Evolutionary conservation across 2,329 filamentous ascomycete genomes (phyloP).

Genomic region (Claviceps lovelessii): DNA sequence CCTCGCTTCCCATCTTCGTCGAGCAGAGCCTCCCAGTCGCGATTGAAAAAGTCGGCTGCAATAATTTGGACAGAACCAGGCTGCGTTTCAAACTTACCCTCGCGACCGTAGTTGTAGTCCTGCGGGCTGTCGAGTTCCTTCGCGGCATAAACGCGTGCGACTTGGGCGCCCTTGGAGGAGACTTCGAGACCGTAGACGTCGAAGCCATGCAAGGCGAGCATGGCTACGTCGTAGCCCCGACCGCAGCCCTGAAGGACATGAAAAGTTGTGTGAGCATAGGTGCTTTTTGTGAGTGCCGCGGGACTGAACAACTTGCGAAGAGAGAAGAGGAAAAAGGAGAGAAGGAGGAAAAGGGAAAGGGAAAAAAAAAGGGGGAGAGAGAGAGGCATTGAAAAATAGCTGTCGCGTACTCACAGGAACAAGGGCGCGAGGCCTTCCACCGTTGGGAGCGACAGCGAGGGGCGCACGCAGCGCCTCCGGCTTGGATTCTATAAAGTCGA

Average conservation of each 20-base stretch:
- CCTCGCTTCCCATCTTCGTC: not conserved
- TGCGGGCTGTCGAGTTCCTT: not conserved
- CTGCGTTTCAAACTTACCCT: not conserved
- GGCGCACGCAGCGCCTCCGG: not conserved
- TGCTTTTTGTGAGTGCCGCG: not conserved
- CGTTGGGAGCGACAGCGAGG: not conserved
- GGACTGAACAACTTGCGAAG: not conserved
- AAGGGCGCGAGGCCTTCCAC: not conserved
- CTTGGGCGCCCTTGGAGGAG: constrained; percentile 3
- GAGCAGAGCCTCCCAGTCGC: not conserved
- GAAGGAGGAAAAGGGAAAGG: too few relatives aligned
- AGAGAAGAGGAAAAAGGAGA: too few relatives aligned
- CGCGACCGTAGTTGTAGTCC: not conserved
- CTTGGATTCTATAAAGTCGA: not conserved
- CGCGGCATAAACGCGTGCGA: not conserved
- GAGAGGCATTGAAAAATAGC: not conserved
- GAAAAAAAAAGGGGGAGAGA: too few relatives aligned
- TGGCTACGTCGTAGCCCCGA: constrained; percentile 3
- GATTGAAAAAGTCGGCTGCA: not conserved
- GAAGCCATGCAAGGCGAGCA: constrained; percentile 1
- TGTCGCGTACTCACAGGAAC: not conserved
- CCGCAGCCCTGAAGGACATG: not conserved
- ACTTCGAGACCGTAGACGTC: constrained; percentile 2
- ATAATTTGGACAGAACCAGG: not conserved
- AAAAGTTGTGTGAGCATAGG: not conserved